Base-by-base conservation (phyloP, 2,329 filamentous ascomycete genomes). In the Fusarium tricinctum region DNA sequence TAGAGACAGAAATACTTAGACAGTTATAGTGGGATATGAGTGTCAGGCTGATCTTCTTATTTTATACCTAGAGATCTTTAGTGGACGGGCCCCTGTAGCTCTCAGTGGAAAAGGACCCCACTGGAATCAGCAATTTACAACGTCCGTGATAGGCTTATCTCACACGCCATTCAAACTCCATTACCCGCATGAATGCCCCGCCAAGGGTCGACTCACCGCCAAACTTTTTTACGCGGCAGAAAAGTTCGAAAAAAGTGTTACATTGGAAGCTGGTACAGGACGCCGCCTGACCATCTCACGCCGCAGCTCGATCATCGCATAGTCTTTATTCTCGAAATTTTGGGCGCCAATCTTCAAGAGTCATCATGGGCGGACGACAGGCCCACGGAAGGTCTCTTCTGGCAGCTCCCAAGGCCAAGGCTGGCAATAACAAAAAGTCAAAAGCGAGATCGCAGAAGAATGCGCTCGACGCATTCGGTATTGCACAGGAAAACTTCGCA, bases 281-380 rank as follows among this genome's bases (percentile, higher is more conserved):
- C 14, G 28, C 43, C 22, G 26, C 35, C 35, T 17, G 43, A 35
- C 23, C 35, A 50, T 47, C 33, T 50, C 35, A 68, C 48, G 57
- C 30, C 40, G 51, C 53, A 35, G 58, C 26, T 33, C 38, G 67
- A 72, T 71, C 71, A 59, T 69, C 55, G 55, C 67, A 66, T 42
- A 55, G 56, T 22, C 44, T 22, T 23, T 67, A n/a, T 42, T 20
- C 46, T 58, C 44, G 38, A 39, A 9, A 39, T 14, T 35, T 54
- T 66, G 66, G 39, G 19, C 50, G 48, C 8, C 17, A 22, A 32
- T 4, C 12, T 19, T 42, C 44, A 46, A 33, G 15, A 50, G 28
- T n/a, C 63, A 78, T 57, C 39, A 88, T 89, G 86, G 83, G 85
- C 20, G 86, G 87, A 75, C 83, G 86, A 68, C 86, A 89, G 79